phyloP scores from a whole-genome alignment of 495 filamentous ascomycete genomes.

The Penicillium manginii region DNA sequence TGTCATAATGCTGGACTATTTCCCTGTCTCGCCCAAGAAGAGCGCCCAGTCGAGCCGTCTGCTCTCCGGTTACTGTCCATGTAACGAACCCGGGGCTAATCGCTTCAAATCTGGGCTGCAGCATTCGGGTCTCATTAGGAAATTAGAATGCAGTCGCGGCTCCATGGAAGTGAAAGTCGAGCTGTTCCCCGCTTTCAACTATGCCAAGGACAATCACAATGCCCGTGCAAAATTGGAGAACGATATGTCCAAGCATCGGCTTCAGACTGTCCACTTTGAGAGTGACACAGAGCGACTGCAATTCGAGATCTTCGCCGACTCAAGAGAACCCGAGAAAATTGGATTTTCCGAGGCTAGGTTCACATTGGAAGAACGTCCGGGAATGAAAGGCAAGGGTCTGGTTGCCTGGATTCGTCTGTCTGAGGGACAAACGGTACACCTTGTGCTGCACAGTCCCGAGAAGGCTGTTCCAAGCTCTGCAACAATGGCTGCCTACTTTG shows the following conservation, averaged over 20 bases:
- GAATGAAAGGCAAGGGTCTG: slow-evolving; percentile 62
- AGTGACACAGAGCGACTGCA: slow-evolving; percentile 60
- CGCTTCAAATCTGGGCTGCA: slow-evolving; percentile 46
- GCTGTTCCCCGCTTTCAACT: slow-evolving; percentile 72
- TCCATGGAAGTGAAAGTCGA: slow-evolving; percentile 63
- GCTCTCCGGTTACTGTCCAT: slow-evolving; percentile 43
- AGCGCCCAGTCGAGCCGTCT: slow-evolving; percentile 24
- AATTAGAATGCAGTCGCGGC: slow-evolving; percentile 71
- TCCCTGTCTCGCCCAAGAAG: slow-evolving; percentile 51
- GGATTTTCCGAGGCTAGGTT: slow-evolving; percentile 54
- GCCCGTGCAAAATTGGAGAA: slow-evolving; percentile 35
- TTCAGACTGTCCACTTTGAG: slow-evolving; percentile 65
- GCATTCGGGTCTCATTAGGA: slow-evolving; percentile 58
- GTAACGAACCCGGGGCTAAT: slow-evolving; percentile 35
- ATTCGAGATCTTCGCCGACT: slow-evolving; percentile 65
- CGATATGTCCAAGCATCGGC: slow-evolving; percentile 37
- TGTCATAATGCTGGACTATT: slow-evolving; percentile 72
- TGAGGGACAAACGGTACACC: slow-evolving; percentile 69
- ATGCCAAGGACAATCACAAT: slow-evolving; percentile 61
- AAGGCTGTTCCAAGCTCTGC: slow-evolving; percentile 46
- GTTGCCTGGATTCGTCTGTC: slow-evolving; percentile 57
- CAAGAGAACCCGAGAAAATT: slow-evolving; percentile 50
- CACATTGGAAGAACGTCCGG: slow-evolving; percentile 50
- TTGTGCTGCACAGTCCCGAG: slow-evolving; percentile 60
- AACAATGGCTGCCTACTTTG: slow-evolving; percentile 56